phyloP scores from a whole-genome alignment of 1,284 basidiomycete genomes.

The Ustilago loliicola region DNA sequence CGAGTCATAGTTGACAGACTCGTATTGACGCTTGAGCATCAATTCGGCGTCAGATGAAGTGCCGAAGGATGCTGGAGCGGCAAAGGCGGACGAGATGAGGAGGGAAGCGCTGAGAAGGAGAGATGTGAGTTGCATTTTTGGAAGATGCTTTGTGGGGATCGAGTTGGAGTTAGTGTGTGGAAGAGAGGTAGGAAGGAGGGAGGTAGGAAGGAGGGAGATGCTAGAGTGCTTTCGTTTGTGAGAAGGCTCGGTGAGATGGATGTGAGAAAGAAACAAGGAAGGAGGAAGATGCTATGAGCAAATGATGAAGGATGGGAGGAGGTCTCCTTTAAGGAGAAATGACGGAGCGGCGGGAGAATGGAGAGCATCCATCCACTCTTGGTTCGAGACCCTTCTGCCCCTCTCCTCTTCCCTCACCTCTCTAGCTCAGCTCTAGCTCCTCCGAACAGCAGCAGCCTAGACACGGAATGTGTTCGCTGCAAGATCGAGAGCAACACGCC shows the following conservation, averaged over 20 bases:
- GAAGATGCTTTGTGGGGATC: neutral
- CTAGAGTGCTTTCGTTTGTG: neutral
- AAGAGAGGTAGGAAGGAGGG: neutral
- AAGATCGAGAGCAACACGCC: too few species aligned
- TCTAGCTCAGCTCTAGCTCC: neutral
- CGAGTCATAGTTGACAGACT: slow-evolving; percentile 26
- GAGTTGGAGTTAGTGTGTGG: neutral
- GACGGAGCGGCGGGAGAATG: neutral
- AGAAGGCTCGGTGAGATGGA: neutral
- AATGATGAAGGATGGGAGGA: neutral
- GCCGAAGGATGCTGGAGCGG: slow-evolving; percentile 30
- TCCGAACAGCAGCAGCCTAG: neutral
- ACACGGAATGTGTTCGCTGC: too few species aligned
- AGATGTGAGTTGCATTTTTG: slow-evolving; percentile 35
- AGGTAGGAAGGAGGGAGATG: neutral
- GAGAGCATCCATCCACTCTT: neutral
- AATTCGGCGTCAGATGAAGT: slow-evolving; percentile 23
- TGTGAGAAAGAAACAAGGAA: neutral
- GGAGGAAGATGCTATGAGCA: neutral
- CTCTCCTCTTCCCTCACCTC: neutral
- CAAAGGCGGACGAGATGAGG: slow-evolving; percentile 26
- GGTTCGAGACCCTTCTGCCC: neutral
- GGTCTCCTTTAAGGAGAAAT: neutral
- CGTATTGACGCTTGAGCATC: slow-evolving; percentile 45
- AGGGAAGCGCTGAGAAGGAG: slow-evolving; percentile 31